phyloP scores from a whole-genome alignment of 2,329 filamentous ascomycete genomes.

The Curvularia lunata region DNA sequence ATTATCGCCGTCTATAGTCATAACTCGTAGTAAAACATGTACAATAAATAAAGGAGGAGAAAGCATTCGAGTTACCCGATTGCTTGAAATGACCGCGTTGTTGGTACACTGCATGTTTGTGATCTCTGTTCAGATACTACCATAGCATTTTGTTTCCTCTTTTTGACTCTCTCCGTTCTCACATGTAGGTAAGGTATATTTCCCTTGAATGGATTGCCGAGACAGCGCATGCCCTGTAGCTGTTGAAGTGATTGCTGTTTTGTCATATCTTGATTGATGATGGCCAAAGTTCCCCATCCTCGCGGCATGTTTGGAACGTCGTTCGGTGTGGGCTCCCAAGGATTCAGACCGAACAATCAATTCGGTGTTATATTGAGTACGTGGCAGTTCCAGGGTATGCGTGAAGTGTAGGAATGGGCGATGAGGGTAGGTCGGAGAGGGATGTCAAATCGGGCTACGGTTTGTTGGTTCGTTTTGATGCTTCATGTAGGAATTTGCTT shows the following conservation, averaged over 20 bases:
- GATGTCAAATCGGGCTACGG: neutral
- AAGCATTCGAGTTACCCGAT: no score
- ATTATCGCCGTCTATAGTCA: neutral
- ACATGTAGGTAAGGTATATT: neutral
- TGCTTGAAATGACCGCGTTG: no score
- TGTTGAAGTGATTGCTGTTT: neutral
- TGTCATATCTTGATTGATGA: neutral
- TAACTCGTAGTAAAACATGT: neutral
- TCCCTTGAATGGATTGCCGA: neutral
- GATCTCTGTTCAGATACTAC: neutral
- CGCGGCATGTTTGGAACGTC: neutral
- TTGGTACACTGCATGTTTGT: neutral
- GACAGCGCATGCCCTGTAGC: neutral
- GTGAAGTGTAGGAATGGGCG: neutral
- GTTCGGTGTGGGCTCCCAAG: neutral
- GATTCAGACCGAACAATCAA: neutral
- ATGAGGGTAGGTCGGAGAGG: neutral
- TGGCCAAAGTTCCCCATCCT: neutral
- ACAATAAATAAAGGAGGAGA: no score
- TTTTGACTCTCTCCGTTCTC: neutral
- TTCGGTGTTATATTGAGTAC: neutral
- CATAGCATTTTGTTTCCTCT: neutral
- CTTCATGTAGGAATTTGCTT: neutral
- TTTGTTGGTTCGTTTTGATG: neutral
- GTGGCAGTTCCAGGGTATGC: neutral